Evolutionary conservation across 164 flowering plant genomes (phyloP).

Genomic region (Vitis vinifera): DNA sequence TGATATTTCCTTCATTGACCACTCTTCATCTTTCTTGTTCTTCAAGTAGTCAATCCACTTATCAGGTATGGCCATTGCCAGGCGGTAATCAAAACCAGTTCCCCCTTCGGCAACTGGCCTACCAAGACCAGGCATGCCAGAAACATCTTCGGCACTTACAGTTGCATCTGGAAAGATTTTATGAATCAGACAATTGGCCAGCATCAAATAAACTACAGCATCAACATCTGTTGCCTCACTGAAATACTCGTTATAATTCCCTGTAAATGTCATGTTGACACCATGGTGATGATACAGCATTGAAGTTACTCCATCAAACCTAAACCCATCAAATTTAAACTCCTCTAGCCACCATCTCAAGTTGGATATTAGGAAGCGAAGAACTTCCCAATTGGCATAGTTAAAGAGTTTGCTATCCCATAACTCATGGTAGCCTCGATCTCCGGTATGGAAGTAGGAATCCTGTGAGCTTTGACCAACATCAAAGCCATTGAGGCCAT

Average conservation of each 20-base stretch:
- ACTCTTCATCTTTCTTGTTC: conserved; percentile 78
- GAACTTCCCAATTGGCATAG: conserved; percentile 97
- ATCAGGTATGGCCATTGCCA: conserved; percentile 97
- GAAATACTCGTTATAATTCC: conserved; percentile 84
- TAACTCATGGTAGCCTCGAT: conserved; percentile 78
- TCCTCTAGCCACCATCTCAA: conserved; percentile 98
- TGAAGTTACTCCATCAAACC: conserved; percentile 97
- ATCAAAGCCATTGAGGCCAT: conserved; percentile 97
- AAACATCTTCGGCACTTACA: conserved; percentile 94
- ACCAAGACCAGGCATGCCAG: conserved; percentile 94
- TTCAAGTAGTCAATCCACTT: conserved; percentile 94
- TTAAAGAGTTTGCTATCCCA: conserved; percentile 98
- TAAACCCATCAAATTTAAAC: conserved; percentile 90
- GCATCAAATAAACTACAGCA: conserved; percentile 91
- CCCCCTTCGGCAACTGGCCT: conserved; percentile 81
- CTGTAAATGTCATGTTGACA: conserved; percentile 73
- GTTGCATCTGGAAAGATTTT: conserved; percentile 77
- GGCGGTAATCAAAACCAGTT: conserved; percentile 90
- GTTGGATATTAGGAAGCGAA: conserved; percentile 92
- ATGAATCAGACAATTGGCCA: conserved; percentile 75
- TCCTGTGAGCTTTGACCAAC: conserved; percentile 88
- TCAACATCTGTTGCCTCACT: conserved; percentile 90
- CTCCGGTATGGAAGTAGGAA: conserved; percentile 92
- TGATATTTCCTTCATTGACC: conserved; percentile 87
- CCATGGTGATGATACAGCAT: conserved; percentile 99